phyloP scores from a whole-genome alignment of 139 green algal species.

The Diplosphaera chodatii region DNA sequence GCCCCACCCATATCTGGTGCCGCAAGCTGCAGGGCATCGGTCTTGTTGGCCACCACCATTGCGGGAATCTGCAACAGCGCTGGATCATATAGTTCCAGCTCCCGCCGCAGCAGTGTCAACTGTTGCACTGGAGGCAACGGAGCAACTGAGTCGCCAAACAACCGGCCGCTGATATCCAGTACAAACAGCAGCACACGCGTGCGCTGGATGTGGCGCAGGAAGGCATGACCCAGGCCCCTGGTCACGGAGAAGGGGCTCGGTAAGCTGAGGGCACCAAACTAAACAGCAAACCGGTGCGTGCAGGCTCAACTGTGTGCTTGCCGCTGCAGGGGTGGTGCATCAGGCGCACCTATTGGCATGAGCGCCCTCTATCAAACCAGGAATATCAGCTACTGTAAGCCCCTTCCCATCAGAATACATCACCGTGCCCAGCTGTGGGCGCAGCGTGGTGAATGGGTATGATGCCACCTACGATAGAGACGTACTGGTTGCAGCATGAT shows the following conservation, averaged over 20 bases:
- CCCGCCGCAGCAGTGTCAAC: conserved; percentile 48
- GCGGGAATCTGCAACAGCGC: conserved; percentile 22
- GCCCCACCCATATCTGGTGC: too few species aligned
- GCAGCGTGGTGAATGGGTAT: conserved; percentile 79
- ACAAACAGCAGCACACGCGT: conserved; percentile 47
- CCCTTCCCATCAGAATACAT: neutral
- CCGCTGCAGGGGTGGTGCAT: too few species aligned
- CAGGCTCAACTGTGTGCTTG: too few species aligned
- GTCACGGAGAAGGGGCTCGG: conserved; percentile 1
- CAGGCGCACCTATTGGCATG: conserved; percentile 21
- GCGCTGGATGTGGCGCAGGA: conserved; percentile 66
- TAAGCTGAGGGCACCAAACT: too few species aligned
- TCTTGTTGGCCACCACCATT: conserved; percentile 67
- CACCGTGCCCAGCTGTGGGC: conserved; percentile 67
- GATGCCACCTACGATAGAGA: conserved; percentile 52
- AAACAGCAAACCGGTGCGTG: too few species aligned
- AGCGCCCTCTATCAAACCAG: conserved; percentile 46
- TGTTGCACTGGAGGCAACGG: conserved; percentile 29
- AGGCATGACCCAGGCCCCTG: conserved; percentile 58
- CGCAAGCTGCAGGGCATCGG: too few species aligned
- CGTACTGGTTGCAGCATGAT: too few species aligned
- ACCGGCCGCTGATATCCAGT: conserved; percentile 43
- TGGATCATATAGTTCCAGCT: conserved; percentile 43
- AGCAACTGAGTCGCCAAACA: neutral
- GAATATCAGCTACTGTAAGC: conserved; percentile 59